Evolutionary conservation across 495 filamentous ascomycete species (phyloP), one percentile per base, ranked within the genome.

Genomic region (Lasiosphaeria miniovina): DNA sequence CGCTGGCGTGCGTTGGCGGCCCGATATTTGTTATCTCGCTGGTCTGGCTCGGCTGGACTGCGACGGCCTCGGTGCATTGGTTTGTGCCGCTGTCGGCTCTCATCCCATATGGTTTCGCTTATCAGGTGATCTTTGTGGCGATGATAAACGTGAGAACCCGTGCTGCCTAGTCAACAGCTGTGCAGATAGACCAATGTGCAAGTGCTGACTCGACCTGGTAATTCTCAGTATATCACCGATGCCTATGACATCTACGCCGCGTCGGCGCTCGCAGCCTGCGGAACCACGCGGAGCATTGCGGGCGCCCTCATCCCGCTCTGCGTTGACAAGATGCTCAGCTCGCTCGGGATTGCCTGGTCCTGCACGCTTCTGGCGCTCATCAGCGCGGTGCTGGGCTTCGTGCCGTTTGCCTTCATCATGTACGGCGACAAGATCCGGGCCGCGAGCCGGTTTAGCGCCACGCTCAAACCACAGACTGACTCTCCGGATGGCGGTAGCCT

Each of bases 1-100:
- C 87, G 0, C 68, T 88, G 3, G 84, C 82, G 32, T 88, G 84
- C 65, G 59, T 86, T 3, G 82, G 80, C 1, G 87, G 86, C 0
- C 83, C 85, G 0, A 70, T 82, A 12, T 80, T 88, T 52, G 76
- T 80, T 0, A 64, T 82, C n/a, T 74, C 75, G 36, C 71, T 86
- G 10, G 87, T 90, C 67, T 91, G 88, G 88, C 75, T 87, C 14
- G 88, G 80, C 35, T 90, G 86, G 87, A 78, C 85, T 0, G 80
- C 85, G 0, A 72, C 72, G 0, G 50, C 72, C 4, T 69, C 61
- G 31, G 72, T 88, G 7, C 85, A 84, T 65, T 90, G 84, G 84
- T 75, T 82, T 8, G 81, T 83, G 1, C 87, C 87, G 0, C 73
- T 82, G 1, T 52, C 86, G 6, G 77, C 85, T 0, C 82, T 82